phyloP scores from a whole-genome alignment of 179 eudicot genomes.

The Spinacia oleracea region DNA sequence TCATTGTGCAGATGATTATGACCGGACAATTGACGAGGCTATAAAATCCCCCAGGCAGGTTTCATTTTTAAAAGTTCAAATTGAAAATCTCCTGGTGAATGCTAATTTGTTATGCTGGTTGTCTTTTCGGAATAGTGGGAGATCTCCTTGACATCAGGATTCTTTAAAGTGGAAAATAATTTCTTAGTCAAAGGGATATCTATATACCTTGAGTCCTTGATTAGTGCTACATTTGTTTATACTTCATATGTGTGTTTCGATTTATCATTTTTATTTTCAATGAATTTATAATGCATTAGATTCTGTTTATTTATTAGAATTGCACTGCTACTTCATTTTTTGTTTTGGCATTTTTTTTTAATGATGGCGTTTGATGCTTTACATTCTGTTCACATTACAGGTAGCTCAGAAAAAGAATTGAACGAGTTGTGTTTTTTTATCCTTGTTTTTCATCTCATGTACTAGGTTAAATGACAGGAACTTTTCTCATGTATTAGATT shows the following conservation, averaged over 20 bases:
- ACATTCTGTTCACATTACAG: no score
- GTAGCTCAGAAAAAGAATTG: no score
- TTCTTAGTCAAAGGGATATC: neutral
- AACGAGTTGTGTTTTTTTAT: no score
- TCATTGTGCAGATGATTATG: conserved; percentile 70
- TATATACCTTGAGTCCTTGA: neutral
- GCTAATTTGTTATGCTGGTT: neutral
- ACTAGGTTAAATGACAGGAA: no score
- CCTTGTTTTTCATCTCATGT: no score
- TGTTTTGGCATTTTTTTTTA: neutral
- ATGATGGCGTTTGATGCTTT: no score
- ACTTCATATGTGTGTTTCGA: neutral
- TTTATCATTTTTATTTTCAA: neutral
- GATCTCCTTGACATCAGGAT: neutral
- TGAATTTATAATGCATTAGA: neutral
- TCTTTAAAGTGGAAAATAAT: neutral
- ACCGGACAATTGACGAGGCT: conserved; percentile 74
- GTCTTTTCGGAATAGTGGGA: conserved; percentile 1
- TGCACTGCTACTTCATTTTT: neutral
- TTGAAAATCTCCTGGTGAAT: neutral
- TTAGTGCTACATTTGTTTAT: neutral
- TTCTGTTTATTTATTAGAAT: neutral
- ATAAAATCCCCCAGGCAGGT: conserved; percentile 58
- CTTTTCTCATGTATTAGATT: no score
- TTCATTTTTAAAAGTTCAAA: neutral